Conservation (phyloP, 331 rosid genomes). For the Rosa hybrid region DNA sequence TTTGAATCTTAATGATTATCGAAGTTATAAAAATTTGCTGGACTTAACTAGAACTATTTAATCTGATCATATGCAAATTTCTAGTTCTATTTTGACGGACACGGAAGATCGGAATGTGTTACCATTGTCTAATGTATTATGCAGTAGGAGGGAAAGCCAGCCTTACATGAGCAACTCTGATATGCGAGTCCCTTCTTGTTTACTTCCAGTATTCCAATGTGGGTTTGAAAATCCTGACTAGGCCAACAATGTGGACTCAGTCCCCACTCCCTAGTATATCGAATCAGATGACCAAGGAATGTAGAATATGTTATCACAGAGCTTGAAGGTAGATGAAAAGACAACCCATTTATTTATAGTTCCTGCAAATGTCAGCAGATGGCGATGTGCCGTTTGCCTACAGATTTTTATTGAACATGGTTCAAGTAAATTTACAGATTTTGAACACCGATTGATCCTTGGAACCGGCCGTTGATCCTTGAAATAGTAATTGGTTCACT, state of each 20-base stretch:
- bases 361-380: neutral
- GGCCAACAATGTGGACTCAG: neutral
- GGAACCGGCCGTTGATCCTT: neutral
- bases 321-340: too few relatives aligned
- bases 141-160: too few relatives aligned
- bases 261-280: neutral
- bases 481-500: neutral
- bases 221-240: neutral
- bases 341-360: neutral
- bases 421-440: neutral
- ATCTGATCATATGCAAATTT: too few relatives aligned
- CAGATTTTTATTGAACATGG: neutral
- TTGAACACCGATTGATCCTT: neutral
- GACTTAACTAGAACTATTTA: too few relatives aligned
- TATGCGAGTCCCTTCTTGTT: too few relatives aligned
- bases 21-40: too few relatives aligned
- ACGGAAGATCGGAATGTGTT: too few relatives aligned
- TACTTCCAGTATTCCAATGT: too few relatives aligned
- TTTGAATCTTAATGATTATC: too few relatives aligned
- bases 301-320: neutral
- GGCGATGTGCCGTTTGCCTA: neutral
- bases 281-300: neutral
- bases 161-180: too few relatives aligned
- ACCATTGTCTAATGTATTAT: too few relatives aligned
- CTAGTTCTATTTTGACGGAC: too few relatives aligned